Conservation (phyloP, 192 early-diverging fungal species). For the Dissophora globulifera region DNA sequence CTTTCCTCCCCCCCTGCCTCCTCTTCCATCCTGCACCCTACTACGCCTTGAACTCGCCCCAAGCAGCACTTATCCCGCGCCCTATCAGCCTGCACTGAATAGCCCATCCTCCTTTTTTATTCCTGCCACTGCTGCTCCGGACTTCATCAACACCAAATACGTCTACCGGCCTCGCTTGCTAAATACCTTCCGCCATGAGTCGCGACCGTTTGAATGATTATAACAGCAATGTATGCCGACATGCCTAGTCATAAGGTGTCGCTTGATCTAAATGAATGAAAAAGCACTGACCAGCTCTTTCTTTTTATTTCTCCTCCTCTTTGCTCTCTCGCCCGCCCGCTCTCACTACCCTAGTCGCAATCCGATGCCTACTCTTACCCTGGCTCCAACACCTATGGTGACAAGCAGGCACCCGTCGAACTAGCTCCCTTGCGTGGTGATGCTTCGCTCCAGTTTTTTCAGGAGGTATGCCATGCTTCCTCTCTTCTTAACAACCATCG, state of each 20-base stretch:
- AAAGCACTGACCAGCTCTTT: conserved; percentile 6
- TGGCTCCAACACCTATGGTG: conserved; percentile 1
- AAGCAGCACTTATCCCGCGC: no score
- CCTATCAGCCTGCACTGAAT: no score
- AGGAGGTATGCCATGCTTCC: conserved; percentile 28
- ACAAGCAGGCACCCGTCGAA: conserved; percentile 29
- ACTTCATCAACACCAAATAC: no score
- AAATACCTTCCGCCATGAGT: conserved; percentile 16
- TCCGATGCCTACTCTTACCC: conserved; percentile 13
- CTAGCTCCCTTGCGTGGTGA: conserved; percentile 40
- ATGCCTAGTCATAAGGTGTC: no score
- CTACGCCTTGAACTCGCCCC: no score
- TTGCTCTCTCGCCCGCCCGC: no score
- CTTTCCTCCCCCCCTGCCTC: neutral
- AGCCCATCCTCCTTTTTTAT: no score
- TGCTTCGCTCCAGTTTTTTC: conserved; percentile 39
- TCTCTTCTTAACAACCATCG: neutral
- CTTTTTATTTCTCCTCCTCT: neutral
- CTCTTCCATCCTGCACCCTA: neutral
- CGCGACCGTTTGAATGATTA: conserved; percentile 50
- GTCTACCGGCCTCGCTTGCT: no score
- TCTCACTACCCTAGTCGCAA: no score
- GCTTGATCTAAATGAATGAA: no score
- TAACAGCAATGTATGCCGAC: conserved; percentile 29
- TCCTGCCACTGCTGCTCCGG: no score